Evolutionary conservation across 1,284 basidiomycete species (phyloP).

Genomic region (Trametes hirsuta): DNA sequence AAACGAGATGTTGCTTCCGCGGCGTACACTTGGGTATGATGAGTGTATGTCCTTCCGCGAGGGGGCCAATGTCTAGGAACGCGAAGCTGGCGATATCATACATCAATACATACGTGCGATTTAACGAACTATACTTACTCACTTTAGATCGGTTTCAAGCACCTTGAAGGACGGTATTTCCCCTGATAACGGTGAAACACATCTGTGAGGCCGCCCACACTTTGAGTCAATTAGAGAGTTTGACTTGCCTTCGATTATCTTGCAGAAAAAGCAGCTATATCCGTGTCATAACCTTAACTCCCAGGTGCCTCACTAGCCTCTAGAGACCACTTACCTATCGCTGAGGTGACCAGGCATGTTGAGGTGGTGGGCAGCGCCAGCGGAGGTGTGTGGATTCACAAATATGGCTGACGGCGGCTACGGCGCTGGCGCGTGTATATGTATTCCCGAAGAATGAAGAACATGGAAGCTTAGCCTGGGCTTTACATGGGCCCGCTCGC

Average conservation of each 20-base stretch:
- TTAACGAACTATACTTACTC: constrained; percentile 26
- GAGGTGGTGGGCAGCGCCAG: too few species aligned
- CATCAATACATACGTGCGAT: constrained; percentile 4
- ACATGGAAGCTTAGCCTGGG: too few species aligned
- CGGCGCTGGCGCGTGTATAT: too few species aligned
- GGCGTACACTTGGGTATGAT: constrained; percentile 86
- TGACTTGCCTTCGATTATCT: constrained; percentile 77
- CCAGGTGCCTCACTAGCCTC: background rate
- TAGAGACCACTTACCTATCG: background rate
- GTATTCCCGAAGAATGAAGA: too few species aligned
- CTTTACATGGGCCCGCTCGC: too few species aligned
- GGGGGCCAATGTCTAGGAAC: constrained; percentile 88
- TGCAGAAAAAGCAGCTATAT: constrained; percentile 80
- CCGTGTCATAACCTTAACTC: too few species aligned
- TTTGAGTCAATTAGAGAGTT: background rate
- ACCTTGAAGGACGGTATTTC: constrained; percentile 81
- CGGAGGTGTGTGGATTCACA: too few species aligned
- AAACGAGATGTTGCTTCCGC: too few species aligned
- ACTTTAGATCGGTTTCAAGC: constrained; percentile 76
- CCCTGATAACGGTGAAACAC: constrained; percentile 21
- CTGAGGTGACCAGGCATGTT: background rate
- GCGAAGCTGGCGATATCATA: constrained; percentile 32
- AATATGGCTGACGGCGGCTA: too few species aligned
- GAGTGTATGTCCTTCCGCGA: constrained; percentile 83
- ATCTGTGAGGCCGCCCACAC: too few species aligned